phyloP scores from a whole-genome alignment of 148 eudicot genomes.

The Arctostaphylos glauca region DNA sequence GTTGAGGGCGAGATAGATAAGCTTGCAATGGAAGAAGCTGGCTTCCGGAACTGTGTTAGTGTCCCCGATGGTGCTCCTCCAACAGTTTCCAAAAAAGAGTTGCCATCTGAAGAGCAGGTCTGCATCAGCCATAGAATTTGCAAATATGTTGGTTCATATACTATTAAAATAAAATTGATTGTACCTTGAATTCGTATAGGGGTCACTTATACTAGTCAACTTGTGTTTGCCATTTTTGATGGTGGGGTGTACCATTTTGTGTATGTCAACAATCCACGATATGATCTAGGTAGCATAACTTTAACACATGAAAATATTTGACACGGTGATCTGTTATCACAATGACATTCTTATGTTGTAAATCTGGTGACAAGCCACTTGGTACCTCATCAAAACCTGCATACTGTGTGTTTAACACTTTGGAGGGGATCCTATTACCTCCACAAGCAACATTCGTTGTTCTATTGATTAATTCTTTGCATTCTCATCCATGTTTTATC shows the following conservation, averaged over 20 bases:
- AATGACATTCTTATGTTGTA: background rate
- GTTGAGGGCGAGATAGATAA: conserved; percentile 99
- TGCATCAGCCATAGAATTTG: background rate
- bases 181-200: background rate
- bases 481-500: background rate
- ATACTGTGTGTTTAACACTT: background rate
- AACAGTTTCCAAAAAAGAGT: conserved; percentile 57
- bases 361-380: background rate
- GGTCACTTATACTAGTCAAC: background rate
- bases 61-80: conserved; percentile 98
- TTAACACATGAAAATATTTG: background rate
- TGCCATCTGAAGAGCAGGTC: conserved; percentile 81
- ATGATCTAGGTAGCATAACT: background rate
- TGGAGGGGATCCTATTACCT: background rate
- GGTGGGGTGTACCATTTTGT: background rate
- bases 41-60: conserved; percentile 84
- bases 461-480: background rate
- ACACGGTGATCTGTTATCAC: background rate
- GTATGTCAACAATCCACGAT: background rate
- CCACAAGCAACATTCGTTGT: background rate
- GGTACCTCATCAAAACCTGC: background rate
- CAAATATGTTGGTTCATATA: background rate
- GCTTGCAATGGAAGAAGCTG: conserved; percentile 99
- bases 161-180: background rate
- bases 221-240: background rate